phyloP scores from a whole-genome alignment of 2,329 filamentous ascomycete species.

The Sclerotinia nivalis region DNA sequence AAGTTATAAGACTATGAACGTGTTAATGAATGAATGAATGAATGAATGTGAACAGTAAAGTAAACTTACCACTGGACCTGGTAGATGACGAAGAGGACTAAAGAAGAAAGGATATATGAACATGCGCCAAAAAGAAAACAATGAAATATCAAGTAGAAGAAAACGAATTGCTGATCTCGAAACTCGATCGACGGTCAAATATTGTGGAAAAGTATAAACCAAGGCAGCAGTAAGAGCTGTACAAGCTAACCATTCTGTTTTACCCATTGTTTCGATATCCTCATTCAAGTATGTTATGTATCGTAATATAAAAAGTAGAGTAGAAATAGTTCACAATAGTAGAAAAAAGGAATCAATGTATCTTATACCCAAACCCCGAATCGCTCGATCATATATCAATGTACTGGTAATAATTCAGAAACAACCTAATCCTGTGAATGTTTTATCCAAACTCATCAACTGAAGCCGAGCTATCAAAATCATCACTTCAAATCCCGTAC shows the following conservation, averaged over 20 bases:
- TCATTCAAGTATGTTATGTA: neutral
- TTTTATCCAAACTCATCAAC: neutral
- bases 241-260: conserved; percentile 13
- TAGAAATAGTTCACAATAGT: neutral
- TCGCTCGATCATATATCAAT: neutral
- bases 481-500: neutral
- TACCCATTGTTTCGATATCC: conserved; percentile 3
- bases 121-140: conserved; percentile 16
- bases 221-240: conserved; percentile 12
- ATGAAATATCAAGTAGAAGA: conserved; percentile 1
- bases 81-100: conserved; percentile 27
- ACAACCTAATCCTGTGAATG: neutral
- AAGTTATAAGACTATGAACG: conserved; percentile 9
- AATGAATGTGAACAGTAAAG: neutral
- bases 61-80: conserved; percentile 24
- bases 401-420: neutral
- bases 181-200: conserved; percentile 4
- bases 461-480: neutral
- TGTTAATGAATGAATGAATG: neutral
- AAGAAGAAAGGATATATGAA: conserved; percentile 26
- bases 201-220: conserved; percentile 18
- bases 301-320: neutral
- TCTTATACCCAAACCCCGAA: neutral
- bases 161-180: conserved; percentile 19
- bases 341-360: neutral